Conservation (phyloP, 257 asterid species). For the Solanum infundibuliforme region DNA sequence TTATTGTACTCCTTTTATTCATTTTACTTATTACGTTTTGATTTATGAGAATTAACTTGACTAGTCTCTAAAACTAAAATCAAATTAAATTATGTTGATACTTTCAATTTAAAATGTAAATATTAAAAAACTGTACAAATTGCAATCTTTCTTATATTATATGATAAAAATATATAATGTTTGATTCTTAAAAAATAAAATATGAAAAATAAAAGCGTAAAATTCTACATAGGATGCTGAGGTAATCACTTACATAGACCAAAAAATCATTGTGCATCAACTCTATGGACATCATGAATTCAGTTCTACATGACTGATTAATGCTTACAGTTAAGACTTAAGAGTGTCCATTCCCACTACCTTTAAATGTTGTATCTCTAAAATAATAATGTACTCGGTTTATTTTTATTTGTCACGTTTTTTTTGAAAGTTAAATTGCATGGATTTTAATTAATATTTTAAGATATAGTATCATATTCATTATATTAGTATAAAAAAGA, state of each 20-base stretch:
- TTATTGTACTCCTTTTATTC: too few relatives aligned
- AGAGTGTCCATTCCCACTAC: neutral
- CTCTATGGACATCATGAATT: neutral
- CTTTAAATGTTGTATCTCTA: neutral
- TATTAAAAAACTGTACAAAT: too few relatives aligned
- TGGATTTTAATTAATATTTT: too few relatives aligned
- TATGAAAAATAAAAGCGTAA: too few relatives aligned
- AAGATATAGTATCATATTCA: too few relatives aligned
- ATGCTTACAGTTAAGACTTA: neutral
- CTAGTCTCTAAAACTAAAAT: too few relatives aligned
- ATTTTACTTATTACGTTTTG: too few relatives aligned
- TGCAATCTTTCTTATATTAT: too few relatives aligned
- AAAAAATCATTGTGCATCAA: neutral
- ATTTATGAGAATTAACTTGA: neutral
- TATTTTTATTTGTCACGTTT: too few relatives aligned
- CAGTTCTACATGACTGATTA: neutral
- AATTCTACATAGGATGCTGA: neutral
- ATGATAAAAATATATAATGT: too few relatives aligned
- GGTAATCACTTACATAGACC: neutral
- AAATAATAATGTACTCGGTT: fast-evolving
- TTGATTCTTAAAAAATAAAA: too few relatives aligned
- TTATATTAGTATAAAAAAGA: too few relatives aligned
- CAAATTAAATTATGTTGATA: fast-evolving
- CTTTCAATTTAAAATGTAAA: neutral
- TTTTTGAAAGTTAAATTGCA: neutral